Percentiles rank a stretch among this genome's conserved stretches.
These are phyloP conservation scores for Acaromyces ingoldii DNA, from an alignment of 1,284 basidiomycete species.

Conservation along the genomic window DNA sequence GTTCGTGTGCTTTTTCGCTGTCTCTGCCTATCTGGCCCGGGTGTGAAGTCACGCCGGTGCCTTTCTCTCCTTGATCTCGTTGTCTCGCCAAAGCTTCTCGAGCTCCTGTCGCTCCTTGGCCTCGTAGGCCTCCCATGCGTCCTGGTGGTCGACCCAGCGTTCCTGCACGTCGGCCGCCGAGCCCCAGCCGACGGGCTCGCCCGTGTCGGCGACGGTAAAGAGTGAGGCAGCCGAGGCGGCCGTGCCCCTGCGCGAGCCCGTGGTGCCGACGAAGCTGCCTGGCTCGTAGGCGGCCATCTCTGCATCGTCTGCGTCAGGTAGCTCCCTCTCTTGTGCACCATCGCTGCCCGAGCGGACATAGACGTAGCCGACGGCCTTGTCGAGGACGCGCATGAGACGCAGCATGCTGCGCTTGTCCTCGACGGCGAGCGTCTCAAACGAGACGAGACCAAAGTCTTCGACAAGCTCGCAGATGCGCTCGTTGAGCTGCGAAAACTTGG, in stretches of 20 bases:
- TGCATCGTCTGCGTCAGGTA: conserved; percentile 7
- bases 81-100: neutral
- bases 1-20: neutral
- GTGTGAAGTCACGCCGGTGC: neutral
- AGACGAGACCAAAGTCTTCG: conserved; percentile 89
- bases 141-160: conserved; percentile 28
- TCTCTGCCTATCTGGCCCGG: neutral
- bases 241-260: conserved; percentile 9
- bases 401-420: conserved; percentile 48
- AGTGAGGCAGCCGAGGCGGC: conserved; percentile 31
- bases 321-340: conserved; percentile 17
- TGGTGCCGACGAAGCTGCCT: conserved; percentile 17
- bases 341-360: conserved; percentile 16
- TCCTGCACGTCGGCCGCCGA: conserved; percentile 40
- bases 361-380: conserved; percentile 48
- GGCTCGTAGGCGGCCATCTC: conserved; percentile 15
- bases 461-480: conserved; percentile 83
- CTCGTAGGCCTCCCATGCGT: conserved; percentile 2
- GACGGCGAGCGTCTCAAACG: conserved; percentile 86
- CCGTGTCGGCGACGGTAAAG: conserved; percentile 36
- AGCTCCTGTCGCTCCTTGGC: neutral
- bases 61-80: neutral
- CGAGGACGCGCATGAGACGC: conserved; percentile 37
- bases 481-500: conserved; percentile 59
- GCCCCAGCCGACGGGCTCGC: conserved; percentile 35